These are phyloP conservation scores for Quercus alba DNA, from an alignment of 306 rosid species.

Conservation along the genomic window DNA sequence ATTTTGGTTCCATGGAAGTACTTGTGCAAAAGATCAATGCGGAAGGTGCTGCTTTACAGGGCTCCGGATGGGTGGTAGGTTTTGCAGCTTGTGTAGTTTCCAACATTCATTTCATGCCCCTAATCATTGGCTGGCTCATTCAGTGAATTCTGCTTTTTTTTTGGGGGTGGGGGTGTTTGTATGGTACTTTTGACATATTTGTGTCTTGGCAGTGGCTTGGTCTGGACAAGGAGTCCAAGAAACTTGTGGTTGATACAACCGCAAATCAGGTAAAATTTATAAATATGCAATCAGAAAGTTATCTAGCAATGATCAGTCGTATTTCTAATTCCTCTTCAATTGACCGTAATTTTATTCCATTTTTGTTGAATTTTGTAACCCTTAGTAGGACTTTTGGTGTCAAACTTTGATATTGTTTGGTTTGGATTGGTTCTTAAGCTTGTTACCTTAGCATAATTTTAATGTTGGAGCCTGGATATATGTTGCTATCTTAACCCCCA, in stretches of 20 bases:
- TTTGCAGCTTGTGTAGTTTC: slow-evolving; percentile 22
- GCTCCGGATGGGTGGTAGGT: slow-evolving; percentile 99
- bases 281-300: not conserved
- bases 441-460: not conserved
- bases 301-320: not conserved
- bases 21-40: slow-evolving; percentile 62
- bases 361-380: not conserved
- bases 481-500: not conserved
- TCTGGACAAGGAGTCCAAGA: slow-evolving; percentile 82
- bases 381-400: not conserved
- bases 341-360: not conserved
- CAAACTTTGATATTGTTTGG: not conserved
- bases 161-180: not conserved
- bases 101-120: not conserved
- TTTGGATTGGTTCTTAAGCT: not conserved
- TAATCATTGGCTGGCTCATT: not conserved
- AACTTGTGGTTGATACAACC: slow-evolving; percentile 88
- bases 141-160: not conserved
- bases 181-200: slow-evolving; percentile 11
- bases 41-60: slow-evolving; percentile 95
- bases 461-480: not conserved
- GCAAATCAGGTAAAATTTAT: slow-evolving; percentile 70
- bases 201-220: slow-evolving; percentile 86
- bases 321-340: not conserved
- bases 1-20: slow-evolving; percentile 70